A percentile compares a stretch with the other conserved stretches of the same genome.
Evolutionary conservation across 441 rosid species (phyloP).

Genomic region (Aleurites moluccanus): DNA sequence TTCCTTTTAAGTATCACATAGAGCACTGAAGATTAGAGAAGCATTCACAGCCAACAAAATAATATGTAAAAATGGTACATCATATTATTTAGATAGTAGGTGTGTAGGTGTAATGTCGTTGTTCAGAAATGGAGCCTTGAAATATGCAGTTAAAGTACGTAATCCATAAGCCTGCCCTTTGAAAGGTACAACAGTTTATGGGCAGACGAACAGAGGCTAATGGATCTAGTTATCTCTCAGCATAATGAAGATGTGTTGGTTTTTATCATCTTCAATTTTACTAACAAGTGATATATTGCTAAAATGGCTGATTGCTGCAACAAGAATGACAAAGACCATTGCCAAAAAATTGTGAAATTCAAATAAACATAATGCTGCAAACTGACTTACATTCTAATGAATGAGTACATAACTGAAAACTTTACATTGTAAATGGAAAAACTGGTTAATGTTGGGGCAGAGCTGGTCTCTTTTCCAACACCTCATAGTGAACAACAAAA

Average conservation of each 20-base stretch:
- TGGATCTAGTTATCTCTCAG: neutral
- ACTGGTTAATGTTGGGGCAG: conserved; percentile 61
- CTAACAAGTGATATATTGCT: conserved; percentile 8
- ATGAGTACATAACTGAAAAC: conserved; percentile 35
- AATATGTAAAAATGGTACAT: neutral
- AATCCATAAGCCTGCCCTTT: neutral
- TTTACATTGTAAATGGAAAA: conserved; percentile 46
- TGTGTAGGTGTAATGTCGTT: neutral
- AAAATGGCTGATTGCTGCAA: neutral
- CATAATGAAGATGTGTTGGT: neutral
- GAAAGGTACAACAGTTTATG: neutral
- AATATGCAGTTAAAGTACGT: neutral
- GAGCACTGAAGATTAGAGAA: neutral
- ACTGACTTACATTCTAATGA: conserved; percentile 45
- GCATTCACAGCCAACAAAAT: neutral
- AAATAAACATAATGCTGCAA: conserved; percentile 39
- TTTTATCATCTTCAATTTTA: neutral
- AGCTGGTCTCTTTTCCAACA: conserved; percentile 80
- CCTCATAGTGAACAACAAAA: conserved; percentile 73
- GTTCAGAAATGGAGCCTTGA: neutral
- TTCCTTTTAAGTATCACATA: too few species aligned
- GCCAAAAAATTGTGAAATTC: conserved; percentile 31
- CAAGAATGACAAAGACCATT: conserved; percentile 15
- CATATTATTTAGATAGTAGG: too few species aligned
- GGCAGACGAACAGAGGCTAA: neutral